These are phyloP conservation scores for Calycina marina DNA, from an alignment of 2,329 filamentous ascomycete genomes.

Conservation along the genomic window DNA sequence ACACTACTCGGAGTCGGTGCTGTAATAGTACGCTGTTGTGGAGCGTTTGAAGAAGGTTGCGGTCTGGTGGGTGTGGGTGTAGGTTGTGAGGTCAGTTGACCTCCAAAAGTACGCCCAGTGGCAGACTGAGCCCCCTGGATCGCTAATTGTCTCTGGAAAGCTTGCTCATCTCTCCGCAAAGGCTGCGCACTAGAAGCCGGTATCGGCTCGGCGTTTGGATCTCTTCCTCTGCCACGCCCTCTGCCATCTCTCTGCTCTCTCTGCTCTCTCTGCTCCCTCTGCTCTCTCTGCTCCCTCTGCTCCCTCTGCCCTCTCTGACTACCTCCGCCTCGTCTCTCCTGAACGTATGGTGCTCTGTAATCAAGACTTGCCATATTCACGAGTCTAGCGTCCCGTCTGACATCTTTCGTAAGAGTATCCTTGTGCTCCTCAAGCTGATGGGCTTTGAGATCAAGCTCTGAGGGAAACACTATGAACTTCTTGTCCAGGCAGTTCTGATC, in stretches of 20 bases:
- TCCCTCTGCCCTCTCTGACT: constrained; percentile 25
- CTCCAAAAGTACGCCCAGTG: constrained; percentile 69
- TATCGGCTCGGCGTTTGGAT: constrained; percentile 73
- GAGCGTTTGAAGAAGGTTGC: constrained; percentile 7
- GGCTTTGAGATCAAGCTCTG: constrained; percentile 86
- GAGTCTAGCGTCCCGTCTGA: constrained; percentile 64
- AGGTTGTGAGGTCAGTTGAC: constrained; percentile 46
- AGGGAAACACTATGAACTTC: constrained; percentile 94
- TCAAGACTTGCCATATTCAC: constrained; percentile 86
- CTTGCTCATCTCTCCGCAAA: constrained; percentile 71
- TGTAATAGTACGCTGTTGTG: neutral
- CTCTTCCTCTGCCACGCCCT: constrained; percentile 52
- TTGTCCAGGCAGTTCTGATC: constrained; percentile 87
- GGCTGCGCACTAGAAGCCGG: constrained; percentile 67
- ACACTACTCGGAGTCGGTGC: constrained; percentile 8
- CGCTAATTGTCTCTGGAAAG: constrained; percentile 82
- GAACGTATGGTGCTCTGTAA: constrained; percentile 55
- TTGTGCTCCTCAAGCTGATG: constrained; percentile 80
- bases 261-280: constrained; percentile 70
- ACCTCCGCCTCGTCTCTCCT: constrained; percentile 34
- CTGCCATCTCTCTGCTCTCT: constrained; percentile 26
- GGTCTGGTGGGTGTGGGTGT: constrained; percentile 26
- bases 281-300: constrained; percentile 43
- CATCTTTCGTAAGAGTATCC: constrained; percentile 65
- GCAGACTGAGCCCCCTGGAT: constrained; percentile 79